A percentile compares a stretch with the other conserved stretches of the same genome.
Conservation (phyloP, 2,329 filamentous ascomycete species). For the Xylariaceae sp. region DNA sequence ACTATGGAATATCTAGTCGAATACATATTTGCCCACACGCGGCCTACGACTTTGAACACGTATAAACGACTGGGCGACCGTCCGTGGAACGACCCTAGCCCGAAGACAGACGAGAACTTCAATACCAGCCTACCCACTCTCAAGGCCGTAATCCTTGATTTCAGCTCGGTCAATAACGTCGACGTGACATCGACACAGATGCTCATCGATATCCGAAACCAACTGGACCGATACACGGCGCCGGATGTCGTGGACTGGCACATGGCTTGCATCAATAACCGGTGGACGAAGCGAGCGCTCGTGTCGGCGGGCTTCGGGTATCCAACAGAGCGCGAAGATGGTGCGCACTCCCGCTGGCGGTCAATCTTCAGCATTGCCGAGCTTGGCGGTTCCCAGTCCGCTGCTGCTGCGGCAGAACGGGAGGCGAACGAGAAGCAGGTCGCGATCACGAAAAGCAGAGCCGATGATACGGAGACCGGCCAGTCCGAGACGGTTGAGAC, state of each 20-base stretch:
- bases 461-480: constrained; percentile 17
- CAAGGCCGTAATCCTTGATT: constrained; percentile 89
- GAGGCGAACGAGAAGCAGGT: constrained; percentile 50
- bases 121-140: constrained; percentile 57
- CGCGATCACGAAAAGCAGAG: constrained; percentile 11
- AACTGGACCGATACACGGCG: constrained; percentile 77
- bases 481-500: constrained; percentile 25
- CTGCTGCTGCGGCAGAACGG: constrained; percentile 62
- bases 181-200: constrained; percentile 90
- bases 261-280: constrained; percentile 86
- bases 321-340: constrained; percentile 52
- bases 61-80: constrained; percentile 67
- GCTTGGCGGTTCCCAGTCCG: constrained; percentile 65
- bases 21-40: constrained; percentile 64
- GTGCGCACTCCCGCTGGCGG: constrained; percentile 67
- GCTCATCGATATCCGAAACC: constrained; percentile 89
- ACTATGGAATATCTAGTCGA: constrained; percentile 74
- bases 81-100: constrained; percentile 92
- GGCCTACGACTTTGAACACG: constrained; percentile 64
- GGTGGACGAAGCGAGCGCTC: constrained; percentile 89
- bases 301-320: constrained; percentile 84
- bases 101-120: constrained; percentile 46
- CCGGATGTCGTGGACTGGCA: constrained; percentile 91
- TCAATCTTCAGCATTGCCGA: constrained; percentile 94
- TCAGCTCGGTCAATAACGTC: constrained; percentile 88